phyloP scores from a whole-genome alignment of 2,329 filamentous ascomycete genomes.

The Ophiostoma triangulosporum region DNA sequence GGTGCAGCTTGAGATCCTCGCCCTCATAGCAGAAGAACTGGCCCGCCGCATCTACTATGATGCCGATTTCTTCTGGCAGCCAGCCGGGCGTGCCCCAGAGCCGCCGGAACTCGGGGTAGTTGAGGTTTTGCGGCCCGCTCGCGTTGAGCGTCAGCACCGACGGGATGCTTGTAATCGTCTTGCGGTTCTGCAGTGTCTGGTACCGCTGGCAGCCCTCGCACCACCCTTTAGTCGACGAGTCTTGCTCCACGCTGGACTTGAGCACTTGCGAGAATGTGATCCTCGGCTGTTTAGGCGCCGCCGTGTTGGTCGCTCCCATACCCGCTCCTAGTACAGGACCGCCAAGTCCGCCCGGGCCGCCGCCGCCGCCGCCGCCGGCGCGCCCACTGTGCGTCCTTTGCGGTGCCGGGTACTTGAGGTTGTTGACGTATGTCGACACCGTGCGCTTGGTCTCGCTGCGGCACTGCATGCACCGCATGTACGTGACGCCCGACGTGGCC shows the following conservation, averaged over 20 bases:
- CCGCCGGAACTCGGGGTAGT: conserved; percentile 56
- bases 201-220: conserved; percentile 85
- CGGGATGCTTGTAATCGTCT: conserved; percentile 70
- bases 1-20: conserved; percentile 67
- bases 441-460: conserved; percentile 72
- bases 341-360: neutral
- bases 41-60: conserved; percentile 70
- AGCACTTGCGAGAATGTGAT: conserved; percentile 77
- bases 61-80: conserved; percentile 85
- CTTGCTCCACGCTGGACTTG: conserved; percentile 83
- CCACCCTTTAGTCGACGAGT: conserved; percentile 83
- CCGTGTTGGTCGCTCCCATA: conserved; percentile 4
- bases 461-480: conserved; percentile 77
- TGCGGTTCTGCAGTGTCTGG: conserved; percentile 72
- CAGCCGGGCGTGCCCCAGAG: conserved; percentile 85
- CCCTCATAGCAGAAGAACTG: conserved; percentile 93
- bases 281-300: conserved; percentile 38
- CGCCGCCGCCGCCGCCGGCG: neutral
- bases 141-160: conserved; percentile 83
- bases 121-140: conserved; percentile 36
- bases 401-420: conserved; percentile 64
- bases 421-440: conserved; percentile 69
- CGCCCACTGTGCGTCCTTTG: neutral
- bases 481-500: conserved; percentile 55
- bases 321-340: neutral